Conservation (phyloP, 2,329 filamentous ascomycete species). For the Aspergillus thermomutatus region DNA sequence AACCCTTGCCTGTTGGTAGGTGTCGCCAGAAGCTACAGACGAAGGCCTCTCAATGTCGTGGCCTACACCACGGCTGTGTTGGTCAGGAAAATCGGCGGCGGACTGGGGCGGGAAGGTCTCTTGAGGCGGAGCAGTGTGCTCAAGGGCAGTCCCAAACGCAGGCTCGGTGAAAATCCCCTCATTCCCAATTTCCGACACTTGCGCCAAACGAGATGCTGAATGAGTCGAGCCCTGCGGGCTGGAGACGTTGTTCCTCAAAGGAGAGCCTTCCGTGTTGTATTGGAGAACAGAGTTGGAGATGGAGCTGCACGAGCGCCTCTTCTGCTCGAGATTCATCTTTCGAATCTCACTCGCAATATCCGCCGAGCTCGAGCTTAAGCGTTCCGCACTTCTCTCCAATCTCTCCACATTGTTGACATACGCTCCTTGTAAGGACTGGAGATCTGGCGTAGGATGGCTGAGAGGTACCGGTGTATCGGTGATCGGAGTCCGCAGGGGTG, state of each 20-base stretch:
- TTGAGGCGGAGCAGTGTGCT: conserved; percentile 16
- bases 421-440: conserved; percentile 50
- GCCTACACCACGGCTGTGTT: conserved; percentile 13
- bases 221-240: conserved; percentile 43
- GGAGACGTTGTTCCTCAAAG: conserved; percentile 30
- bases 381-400: conserved; percentile 48
- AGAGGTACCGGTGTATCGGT: conserved; percentile 42
- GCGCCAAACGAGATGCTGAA: conserved; percentile 38
- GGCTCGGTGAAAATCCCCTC: conserved; percentile 22
- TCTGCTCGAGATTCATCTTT: conserved; percentile 45
- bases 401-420: conserved; percentile 50
- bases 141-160: conserved; percentile 12
- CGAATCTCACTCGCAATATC: conserved; percentile 46
- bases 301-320: conserved; percentile 41
- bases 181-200: conserved; percentile 39
- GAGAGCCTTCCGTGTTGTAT: conserved; percentile 41
- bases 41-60: conserved; percentile 30
- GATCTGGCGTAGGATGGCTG: conserved; percentile 48
- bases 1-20: conserved; percentile 42
- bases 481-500: conserved; percentile 35
- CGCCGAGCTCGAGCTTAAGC: conserved; percentile 44
- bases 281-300: conserved; percentile 42
- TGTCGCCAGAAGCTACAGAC: conserved; percentile 44
- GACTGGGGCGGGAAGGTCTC: conserved; percentile 2
- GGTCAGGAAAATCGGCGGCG: conserved; percentile 9